Evolutionary conservation across 2,329 filamentous ascomycete species (phyloP).

Genomic region (Dactylellina sp.): DNA sequence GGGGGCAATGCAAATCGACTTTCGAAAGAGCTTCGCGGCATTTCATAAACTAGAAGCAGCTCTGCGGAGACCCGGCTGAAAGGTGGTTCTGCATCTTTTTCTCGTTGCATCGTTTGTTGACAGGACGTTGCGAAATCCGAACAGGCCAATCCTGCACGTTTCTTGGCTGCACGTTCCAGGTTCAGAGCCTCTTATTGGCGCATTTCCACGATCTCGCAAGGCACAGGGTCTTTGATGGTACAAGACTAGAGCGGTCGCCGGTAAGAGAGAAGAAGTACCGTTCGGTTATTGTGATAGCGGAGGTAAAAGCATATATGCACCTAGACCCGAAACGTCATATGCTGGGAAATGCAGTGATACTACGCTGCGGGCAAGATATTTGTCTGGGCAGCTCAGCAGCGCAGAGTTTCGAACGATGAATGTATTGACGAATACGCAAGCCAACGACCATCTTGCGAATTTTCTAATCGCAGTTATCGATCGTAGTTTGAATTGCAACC

Average conservation of each 20-base stretch:
- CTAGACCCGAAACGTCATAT: background rate
- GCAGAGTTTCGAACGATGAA: background rate
- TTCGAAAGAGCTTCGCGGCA: constrained; percentile 19
- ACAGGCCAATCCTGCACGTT: constrained; percentile 33
- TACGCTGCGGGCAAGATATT: too few species aligned
- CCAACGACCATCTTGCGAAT: too few species aligned
- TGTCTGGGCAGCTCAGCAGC: background rate
- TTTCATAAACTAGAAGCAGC: constrained; percentile 14
- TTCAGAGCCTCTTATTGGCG: constrained; percentile 39
- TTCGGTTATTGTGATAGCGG: background rate
- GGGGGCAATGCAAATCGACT: background rate
- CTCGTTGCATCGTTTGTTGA: constrained; percentile 16
- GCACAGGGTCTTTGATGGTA: background rate
- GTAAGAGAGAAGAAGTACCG: background rate
- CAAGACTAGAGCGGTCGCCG: background rate
- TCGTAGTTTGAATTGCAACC: too few species aligned
- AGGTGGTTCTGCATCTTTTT: background rate
- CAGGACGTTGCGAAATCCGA: constrained; percentile 8
- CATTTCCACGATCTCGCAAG: background rate
- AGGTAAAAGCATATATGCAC: background rate
- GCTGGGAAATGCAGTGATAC: background rate
- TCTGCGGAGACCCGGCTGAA: constrained; percentile 15
- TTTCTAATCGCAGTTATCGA: too few species aligned
- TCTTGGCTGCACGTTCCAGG: constrained; percentile 43
- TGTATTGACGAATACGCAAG: too few species aligned